Evolutionary conservation across 768 basidiomycete genomes (phyloP).

Genomic region (Trametes gibbosa): DNA sequence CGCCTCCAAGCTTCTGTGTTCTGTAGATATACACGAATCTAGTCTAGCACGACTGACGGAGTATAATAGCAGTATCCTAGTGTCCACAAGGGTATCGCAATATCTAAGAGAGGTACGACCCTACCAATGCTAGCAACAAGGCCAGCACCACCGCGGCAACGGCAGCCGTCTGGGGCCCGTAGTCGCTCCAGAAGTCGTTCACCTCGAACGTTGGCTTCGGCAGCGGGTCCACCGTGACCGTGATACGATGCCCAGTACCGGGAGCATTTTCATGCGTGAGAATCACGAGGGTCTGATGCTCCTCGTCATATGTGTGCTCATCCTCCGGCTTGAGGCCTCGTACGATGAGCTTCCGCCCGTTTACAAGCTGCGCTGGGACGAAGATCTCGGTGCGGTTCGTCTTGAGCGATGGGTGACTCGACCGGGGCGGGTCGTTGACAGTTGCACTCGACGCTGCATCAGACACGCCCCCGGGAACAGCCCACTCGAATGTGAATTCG

Average conservation of each 20-base stretch:
- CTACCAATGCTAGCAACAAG: slow-evolving; percentile 5
- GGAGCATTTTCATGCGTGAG: slow-evolving; percentile 42
- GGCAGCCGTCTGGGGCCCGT: slow-evolving; percentile 24
- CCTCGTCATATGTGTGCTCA: slow-evolving; percentile 55
- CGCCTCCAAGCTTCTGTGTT: too few relatives aligned
- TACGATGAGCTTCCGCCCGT: slow-evolving; percentile 55
- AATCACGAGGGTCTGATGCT: slow-evolving; percentile 74
- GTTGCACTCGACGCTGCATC: slow-evolving; percentile 2
- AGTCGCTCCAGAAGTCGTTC: slow-evolving; percentile 70
- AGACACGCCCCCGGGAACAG: slow-evolving; percentile 32
- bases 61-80: neutral
- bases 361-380: slow-evolving; percentile 61
- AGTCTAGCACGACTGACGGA: too few relatives aligned
- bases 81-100: neutral
- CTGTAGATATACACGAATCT: too few relatives aligned
- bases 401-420: slow-evolving; percentile 38
- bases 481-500: slow-evolving; percentile 65
- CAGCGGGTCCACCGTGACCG: slow-evolving; percentile 56
- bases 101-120: neutral
- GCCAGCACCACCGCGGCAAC: slow-evolving; percentile 9
- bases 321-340: slow-evolving; percentile 52
- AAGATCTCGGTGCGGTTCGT: slow-evolving; percentile 83
- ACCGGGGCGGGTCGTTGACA: slow-evolving; percentile 39
- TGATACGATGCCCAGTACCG: slow-evolving; percentile 47
- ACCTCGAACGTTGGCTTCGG: slow-evolving; percentile 48